Conservation (phyloP, 139 green algal species). For the Zygnema circumcarinatum region DNA sequence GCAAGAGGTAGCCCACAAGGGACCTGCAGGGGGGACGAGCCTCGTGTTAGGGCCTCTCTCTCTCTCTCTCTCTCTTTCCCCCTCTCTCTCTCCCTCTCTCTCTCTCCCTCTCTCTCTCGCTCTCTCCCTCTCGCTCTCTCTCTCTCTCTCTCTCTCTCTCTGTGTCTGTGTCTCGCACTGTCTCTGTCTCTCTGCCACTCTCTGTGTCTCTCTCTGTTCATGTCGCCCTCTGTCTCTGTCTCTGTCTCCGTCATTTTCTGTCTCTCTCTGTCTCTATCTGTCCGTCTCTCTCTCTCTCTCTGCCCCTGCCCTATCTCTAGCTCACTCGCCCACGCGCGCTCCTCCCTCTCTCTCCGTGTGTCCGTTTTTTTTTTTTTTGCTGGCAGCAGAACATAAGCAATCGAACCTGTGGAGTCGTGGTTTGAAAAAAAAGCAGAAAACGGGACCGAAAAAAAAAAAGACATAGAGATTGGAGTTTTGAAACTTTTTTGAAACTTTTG, state of each 20-base stretch:
- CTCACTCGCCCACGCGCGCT: no score
- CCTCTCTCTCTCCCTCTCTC: background rate
- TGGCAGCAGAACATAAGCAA: background rate
- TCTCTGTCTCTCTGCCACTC: no score
- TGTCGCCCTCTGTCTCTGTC: no score
- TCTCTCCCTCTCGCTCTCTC: no score
- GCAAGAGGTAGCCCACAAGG: conserved; percentile 3
- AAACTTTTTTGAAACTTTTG: background rate
- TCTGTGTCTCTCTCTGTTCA: no score
- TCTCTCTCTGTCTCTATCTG: no score
- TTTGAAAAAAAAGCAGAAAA: background rate
- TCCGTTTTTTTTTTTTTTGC: background rate
- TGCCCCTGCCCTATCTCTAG: no score
- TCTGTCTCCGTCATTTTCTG: no score
- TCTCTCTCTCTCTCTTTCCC: background rate
- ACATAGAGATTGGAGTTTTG: background rate
- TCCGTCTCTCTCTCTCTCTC: no score
- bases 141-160: no score
- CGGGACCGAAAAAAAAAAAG: background rate
- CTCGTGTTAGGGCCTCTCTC: background rate
- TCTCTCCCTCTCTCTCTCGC: background rate
- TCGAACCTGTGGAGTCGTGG: background rate
- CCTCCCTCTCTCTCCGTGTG: background rate
- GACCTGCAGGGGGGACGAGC: no score
- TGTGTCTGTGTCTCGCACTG: no score